Percentiles rank a stretch among this genome's conserved stretches.
Evolutionary conservation across 345 rosid species (phyloP).

Genomic region (Cardamine occulta): DNA sequence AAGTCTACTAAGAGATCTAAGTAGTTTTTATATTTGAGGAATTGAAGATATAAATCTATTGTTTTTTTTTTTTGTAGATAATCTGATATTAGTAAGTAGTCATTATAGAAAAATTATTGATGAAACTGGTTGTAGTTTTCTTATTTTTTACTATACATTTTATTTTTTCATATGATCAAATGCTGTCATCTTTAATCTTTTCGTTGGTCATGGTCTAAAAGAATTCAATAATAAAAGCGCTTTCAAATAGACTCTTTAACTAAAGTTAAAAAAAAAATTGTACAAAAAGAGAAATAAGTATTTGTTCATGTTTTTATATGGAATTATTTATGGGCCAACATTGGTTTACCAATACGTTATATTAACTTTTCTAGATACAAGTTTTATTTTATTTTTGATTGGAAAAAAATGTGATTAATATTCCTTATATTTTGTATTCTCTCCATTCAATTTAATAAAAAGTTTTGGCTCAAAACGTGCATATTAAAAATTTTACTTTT

Average conservation of each 20-base stretch:
- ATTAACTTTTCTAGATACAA: conserved; percentile 18
- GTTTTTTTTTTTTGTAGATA: conserved; percentile 31
- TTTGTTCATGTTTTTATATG: not conserved
- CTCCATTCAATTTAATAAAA: too few species aligned
- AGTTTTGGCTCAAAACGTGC: too few species aligned
- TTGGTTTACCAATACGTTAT: conserved; percentile 4
- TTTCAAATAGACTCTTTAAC: conserved; percentile 28
- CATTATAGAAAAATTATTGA: conserved; percentile 26
- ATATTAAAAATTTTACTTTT: too few species aligned
- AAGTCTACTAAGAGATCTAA: conserved; percentile 66
- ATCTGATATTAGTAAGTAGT: conserved; percentile 26
- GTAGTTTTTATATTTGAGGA: conserved; percentile 27
- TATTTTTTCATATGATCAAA: conserved; percentile 22
- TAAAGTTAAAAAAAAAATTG: conserved; percentile 12
- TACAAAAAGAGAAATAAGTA: not conserved
- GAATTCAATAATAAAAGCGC: conserved; percentile 22
- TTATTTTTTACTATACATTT: conserved; percentile 16
- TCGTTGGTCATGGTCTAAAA: conserved; percentile 37
- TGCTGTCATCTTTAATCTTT: conserved; percentile 7
- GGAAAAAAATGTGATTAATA: too few species aligned
- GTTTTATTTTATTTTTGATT: too few species aligned
- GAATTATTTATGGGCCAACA: conserved; percentile 28
- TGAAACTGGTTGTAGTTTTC: conserved; percentile 16
- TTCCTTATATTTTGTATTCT: too few species aligned
- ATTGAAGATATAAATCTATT: not conserved